Evolutionary conservation across 176 grass and related monocot species (phyloP).

Genomic region (Carex parvula): DNA sequence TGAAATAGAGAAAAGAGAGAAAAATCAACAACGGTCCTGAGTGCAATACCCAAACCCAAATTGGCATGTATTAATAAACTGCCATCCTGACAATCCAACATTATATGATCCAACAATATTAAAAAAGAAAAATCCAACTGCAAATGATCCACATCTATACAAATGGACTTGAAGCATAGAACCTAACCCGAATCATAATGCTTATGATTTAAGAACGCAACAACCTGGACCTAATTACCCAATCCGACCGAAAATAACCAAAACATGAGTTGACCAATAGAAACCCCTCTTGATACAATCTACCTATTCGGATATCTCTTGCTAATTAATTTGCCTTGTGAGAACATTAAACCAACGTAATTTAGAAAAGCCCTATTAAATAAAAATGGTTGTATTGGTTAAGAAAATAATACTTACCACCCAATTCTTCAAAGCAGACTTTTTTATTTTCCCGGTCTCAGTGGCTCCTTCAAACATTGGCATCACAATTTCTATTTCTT

Average conservation of each 20-base stretch:
- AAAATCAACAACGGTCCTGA: neutral
- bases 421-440: conserved; percentile 88
- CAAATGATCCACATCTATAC: neutral
- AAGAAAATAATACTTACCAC: conserved; percentile 57
- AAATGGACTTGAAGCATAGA: neutral
- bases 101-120: neutral
- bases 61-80: neutral
- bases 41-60: neutral
- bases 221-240: neutral
- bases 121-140: neutral
- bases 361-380: conserved; percentile 4
- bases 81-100: neutral
- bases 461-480: conserved; percentile 87
- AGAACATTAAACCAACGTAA: neutral
- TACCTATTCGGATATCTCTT: neutral
- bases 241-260: neutral
- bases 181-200: neutral
- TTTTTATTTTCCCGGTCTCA: conserved; percentile 73
- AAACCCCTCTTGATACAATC: neutral
- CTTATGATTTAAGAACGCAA: neutral
- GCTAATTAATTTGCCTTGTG: too few species aligned
- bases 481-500: conserved; percentile 57
- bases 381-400: neutral
- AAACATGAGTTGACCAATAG: neutral
- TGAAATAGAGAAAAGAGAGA: neutral